Base-by-base conservation (phyloP, 2,329 filamentous ascomycete species). In the Gnomoniopsis sp. region DNA sequence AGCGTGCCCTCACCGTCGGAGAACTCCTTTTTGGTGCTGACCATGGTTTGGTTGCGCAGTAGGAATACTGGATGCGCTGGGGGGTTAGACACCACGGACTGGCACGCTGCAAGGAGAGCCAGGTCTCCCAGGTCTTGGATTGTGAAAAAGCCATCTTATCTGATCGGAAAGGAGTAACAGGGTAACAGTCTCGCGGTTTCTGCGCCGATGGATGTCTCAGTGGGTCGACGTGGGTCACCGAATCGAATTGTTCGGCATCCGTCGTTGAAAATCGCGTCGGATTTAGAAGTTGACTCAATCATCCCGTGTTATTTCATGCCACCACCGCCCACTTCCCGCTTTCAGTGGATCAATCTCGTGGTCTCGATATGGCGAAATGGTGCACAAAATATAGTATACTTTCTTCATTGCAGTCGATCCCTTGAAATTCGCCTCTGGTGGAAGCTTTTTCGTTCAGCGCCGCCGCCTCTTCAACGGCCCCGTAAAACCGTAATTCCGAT, bases 1-100 rank as follows among this genome's bases (percentile, higher is more conserved):
- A 49, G 46, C 7, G 50, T 60, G 30, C 49, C 44, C 23, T 52
- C 50, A 15, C 50, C 50, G 12, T 49, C 30, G 1, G 58, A 51
- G 33, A 26, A 33, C 10, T 14, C 15, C 43, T 50, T 55, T 12
- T 57, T 43, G 15, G 23, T 4, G 11, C 41, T 19, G n/a, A 30
- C 46, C 54, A 57, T 60, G 17, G 21, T 38, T n/a, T 23, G 2
- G 17, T 23, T 4, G 2, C 15, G 7, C 12, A 10, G 15, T 21
- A 19, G 11, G 0, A 36, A 14, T n/a, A n/a, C n/a, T n/a, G 14
- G 12, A 17, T 15, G 30, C 19, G 17, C 8, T 41, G 12, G 3
- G 36, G 12, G 36, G 12, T 14, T n/a, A 41, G 36, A 41, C 7
- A 21, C 8, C 14, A 52, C 6, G 19, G 21, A 52, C 23, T 41